phyloP scores from a whole-genome alignment of 495 filamentous ascomycete species.

The Immersiella caudata region DNA sequence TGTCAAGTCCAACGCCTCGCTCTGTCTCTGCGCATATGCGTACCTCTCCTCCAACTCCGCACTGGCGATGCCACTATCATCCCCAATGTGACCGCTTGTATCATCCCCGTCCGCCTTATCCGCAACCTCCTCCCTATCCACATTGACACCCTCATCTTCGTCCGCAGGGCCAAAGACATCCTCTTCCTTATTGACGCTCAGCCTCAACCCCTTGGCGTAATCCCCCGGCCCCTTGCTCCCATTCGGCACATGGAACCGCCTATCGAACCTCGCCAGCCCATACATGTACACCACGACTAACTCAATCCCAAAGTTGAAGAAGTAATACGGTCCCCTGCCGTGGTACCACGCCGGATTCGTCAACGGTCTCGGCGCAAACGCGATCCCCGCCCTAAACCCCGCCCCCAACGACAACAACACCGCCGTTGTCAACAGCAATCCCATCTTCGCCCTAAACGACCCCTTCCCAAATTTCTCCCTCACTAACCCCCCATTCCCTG shows the following conservation, averaged over 20 bases:
- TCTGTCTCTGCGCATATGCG: background rate
- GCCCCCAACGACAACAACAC: slow-evolving; percentile 68
- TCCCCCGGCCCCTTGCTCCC: slow-evolving; percentile 28
- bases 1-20: background rate
- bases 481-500: slow-evolving; percentile 38
- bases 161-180: slow-evolving; percentile 12
- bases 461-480: slow-evolving; percentile 73
- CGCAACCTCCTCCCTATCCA: background rate
- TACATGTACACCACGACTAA: slow-evolving; percentile 67
- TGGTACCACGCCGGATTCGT: slow-evolving; percentile 69
- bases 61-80: background rate
- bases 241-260: slow-evolving; percentile 68
- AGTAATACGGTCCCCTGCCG: slow-evolving; percentile 70
- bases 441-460: slow-evolving; percentile 62
- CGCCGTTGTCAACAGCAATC: slow-evolving; percentile 58
- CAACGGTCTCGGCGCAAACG: slow-evolving; percentile 56
- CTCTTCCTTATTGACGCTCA: slow-evolving; percentile 13
- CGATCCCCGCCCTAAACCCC: slow-evolving; percentile 62
- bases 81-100: background rate
- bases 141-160: background rate
- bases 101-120: background rate
- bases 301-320: slow-evolving; percentile 76
- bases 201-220: background rate
- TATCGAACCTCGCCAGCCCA: slow-evolving; percentile 66
- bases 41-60: background rate